A percentile compares a stretch with the other conserved stretches of the same genome.
Evolutionary conservation across 1,284 basidiomycete genomes (phyloP).

Genomic region (Cutaneotrichosporon cavernicola): DNA sequence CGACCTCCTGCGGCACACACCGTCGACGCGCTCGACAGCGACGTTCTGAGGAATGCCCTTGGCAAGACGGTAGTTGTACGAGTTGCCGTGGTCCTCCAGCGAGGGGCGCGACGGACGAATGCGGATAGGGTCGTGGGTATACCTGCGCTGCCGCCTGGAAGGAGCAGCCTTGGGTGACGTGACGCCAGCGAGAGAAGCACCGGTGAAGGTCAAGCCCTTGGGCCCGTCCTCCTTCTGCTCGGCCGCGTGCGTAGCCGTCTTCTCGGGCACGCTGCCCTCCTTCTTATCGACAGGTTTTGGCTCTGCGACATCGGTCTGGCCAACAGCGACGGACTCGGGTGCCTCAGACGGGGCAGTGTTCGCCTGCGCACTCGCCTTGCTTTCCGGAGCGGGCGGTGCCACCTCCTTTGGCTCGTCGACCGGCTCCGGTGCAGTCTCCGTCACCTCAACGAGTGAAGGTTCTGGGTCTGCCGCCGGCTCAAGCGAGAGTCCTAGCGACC

Average conservation of each 20-base stretch:
- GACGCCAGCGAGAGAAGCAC: constrained; percentile 16
- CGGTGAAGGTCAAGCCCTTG: constrained; percentile 21
- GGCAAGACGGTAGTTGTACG: constrained; percentile 24
- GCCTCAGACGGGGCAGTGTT: not conserved
- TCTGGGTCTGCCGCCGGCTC: constrained; percentile 16
- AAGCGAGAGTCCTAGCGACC: constrained; percentile 23
- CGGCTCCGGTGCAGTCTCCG: not conserved
- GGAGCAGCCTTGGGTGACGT: constrained; percentile 11
- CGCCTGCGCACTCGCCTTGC: not conserved
- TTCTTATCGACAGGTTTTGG: not conserved
- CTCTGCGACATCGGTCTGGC: not conserved
- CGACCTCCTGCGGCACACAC: constrained; percentile 18
- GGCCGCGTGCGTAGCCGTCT: not conserved
- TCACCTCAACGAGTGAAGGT: constrained; percentile 1
- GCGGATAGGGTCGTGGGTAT: constrained; percentile 13
- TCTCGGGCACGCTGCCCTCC: constrained; percentile 1
- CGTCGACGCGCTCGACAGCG: constrained; percentile 19
- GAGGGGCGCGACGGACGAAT: constrained; percentile 26
- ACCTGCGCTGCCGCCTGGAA: constrained; percentile 6
- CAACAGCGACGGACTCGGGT: not conserved
- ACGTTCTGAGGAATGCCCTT: constrained; percentile 22
- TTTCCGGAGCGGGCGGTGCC: not conserved
- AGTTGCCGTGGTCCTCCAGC: constrained; percentile 19
- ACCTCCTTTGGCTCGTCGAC: not conserved
- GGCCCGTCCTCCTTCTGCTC: not conserved